Evolutionary conservation across 2,329 filamentous ascomycete species (phyloP), one percentile per base, ranked within the genome.

Genomic region (Hyphodiscus sp.): DNA sequence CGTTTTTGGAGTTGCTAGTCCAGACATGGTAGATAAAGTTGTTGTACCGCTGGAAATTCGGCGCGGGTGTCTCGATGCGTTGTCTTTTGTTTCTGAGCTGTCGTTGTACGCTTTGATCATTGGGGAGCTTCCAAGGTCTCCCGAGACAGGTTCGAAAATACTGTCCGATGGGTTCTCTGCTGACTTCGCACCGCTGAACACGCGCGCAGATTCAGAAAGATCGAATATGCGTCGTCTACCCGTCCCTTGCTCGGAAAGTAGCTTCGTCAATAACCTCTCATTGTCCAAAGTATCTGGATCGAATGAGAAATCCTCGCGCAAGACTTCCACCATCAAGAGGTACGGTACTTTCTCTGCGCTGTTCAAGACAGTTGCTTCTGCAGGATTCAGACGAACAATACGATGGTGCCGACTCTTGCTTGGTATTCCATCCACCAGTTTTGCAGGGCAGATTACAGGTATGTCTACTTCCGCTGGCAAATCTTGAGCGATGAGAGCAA

Each of bases 281-380:
- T 94, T 94, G 58, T 89, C 85, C 26, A 79, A 74, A 0, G 83
- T 85, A 30, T 86, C 82, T 0, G 88, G 87, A 61, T 92, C 85
- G 63, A 94, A 94, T 33, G 85, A 85, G 65, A 94, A 92, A 64
- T 94, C 89, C 60, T 92, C 88, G 20, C 85, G 76, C 47, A 94
- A 71, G 20, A 94, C 84, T 66, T 94, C 89, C 2, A 92, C 82
- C 87, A 94, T 91, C 26, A 94, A 76, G 48, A 94, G 71, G 69
- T 91, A 94, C 1, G 89, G 89, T 45, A 94, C 89, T 67, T 91
- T 87, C 68, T 94, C 88, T 4, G 89, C 89, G 67, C 89, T 94
- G 69, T 94, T 94, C 49, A 94, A 73, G 51, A 91, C 89, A 0
- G 89, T 92, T 6, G 89, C 85, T 69, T 94, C 89, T 1, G 87